Evolutionary conservation across 1,284 basidiomycete species (phyloP).

Genomic region (Pyrrhoderma noxium): DNA sequence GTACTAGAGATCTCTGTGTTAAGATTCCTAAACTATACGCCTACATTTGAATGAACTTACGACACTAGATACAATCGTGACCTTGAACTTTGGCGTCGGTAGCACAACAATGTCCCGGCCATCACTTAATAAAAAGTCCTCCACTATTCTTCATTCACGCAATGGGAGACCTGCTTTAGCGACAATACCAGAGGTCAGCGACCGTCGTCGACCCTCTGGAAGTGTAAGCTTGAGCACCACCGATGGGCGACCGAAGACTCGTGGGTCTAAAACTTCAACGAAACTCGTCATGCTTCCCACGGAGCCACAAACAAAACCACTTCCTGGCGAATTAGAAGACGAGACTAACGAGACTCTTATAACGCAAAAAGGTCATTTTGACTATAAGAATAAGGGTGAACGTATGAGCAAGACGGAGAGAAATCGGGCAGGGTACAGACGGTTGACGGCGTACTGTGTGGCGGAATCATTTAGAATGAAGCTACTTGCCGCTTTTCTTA

Average conservation of each 20-base stretch:
- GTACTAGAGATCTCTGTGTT: too few relatives aligned
- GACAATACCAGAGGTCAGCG: slow-evolving; percentile 14
- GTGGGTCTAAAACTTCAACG: slow-evolving; percentile 87
- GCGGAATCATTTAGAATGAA: slow-evolving; percentile 81
- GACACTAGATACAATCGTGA: too few relatives aligned
- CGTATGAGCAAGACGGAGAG: slow-evolving; percentile 74
- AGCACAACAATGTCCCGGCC: slow-evolving; percentile 11
- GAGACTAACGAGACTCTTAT: slow-evolving; percentile 54
- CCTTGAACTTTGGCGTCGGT: too few relatives aligned
- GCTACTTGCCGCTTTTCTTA: slow-evolving; percentile 74
- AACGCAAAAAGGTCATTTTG: slow-evolving; percentile 34
- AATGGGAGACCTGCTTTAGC: slow-evolving; percentile 10
- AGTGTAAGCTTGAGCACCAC: not conserved
- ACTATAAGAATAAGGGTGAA: slow-evolving; percentile 74
- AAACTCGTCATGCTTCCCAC: slow-evolving; percentile 89
- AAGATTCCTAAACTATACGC: too few relatives aligned
- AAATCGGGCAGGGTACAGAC: slow-evolving; percentile 65
- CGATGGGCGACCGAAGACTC: slow-evolving; percentile 36
- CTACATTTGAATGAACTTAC: too few relatives aligned
- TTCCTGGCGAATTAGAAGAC: slow-evolving; percentile 45
- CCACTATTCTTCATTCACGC: slow-evolving; percentile 10
- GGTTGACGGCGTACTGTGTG: slow-evolving; percentile 84
- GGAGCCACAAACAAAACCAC: slow-evolving; percentile 82
- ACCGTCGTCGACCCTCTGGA: slow-evolving; percentile 14
- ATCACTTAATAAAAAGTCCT: slow-evolving; percentile 3